Conservation (phyloP, 2,329 filamentous ascomycete species). For the Ilyonectria sp. region DNA sequence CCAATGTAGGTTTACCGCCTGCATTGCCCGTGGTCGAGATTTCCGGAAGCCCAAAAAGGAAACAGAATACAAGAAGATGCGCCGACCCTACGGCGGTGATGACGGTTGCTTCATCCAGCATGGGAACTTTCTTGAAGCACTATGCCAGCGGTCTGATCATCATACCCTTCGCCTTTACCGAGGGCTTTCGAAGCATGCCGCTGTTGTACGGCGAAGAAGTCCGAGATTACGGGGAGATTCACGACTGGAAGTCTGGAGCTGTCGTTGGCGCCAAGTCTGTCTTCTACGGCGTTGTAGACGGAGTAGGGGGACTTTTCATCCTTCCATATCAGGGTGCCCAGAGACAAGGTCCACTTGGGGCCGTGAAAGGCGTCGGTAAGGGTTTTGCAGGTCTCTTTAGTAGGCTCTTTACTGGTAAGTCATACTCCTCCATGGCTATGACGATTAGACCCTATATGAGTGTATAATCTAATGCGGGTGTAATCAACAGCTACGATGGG, state of each 20-base stretch:
- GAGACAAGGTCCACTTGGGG: neutral
- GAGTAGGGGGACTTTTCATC: neutral
- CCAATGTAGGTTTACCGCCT: neutral
- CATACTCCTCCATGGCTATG: neutral
- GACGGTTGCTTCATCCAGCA: neutral
- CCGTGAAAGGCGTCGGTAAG: neutral
- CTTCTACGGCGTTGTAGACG: neutral
- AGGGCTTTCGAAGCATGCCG: slow-evolving; percentile 1
- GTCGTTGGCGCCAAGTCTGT: neutral
- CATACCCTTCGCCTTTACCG: neutral
- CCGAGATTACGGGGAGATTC: slow-evolving; percentile 4
- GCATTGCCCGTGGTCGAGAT: neutral
- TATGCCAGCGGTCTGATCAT: neutral
- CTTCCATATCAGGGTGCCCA: neutral
- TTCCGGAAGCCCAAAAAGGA: neutral
- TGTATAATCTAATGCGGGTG: neutral
- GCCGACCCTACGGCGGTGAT: neutral
- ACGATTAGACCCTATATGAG: neutral
- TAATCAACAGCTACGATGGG: neutral
- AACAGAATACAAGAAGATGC: neutral
- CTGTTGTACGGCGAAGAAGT: neutral
- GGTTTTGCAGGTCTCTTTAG: neutral
- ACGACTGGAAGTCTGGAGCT: slow-evolving; percentile 4
- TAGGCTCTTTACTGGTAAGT: neutral
- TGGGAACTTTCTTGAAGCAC: neutral